Evolutionary conservation across 768 basidiomycete species (phyloP).

Genomic region (Russula compacta): DNA sequence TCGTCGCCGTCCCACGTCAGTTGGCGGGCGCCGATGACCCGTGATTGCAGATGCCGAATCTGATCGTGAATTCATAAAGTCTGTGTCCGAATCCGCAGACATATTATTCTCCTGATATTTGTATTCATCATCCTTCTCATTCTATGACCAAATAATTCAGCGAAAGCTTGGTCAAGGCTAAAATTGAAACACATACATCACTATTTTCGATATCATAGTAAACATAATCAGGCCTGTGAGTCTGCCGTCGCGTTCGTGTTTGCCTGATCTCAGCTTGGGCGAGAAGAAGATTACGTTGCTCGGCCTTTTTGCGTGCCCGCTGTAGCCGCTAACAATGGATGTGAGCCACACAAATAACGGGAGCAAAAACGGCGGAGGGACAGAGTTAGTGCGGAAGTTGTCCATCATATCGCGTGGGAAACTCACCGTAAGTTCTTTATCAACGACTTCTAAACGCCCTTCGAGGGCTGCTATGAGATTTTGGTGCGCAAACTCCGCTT

Average conservation of each 20-base stretch:
- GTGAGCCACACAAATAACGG: neutral
- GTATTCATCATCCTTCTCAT: conserved; percentile 56
- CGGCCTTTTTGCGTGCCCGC: conserved; percentile 58
- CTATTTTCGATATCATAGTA: conserved; percentile 58
- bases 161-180: conserved; percentile 23
- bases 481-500: conserved; percentile 52
- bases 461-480: conserved; percentile 55
- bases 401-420: neutral
- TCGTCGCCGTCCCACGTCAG: conserved; percentile 29
- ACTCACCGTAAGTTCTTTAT: conserved; percentile 65
- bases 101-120: conserved; percentile 46
- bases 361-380: neutral
- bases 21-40: conserved; percentile 8
- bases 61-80: conserved; percentile 30
- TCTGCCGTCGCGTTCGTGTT: conserved; percentile 68
- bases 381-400: conserved; percentile 3
- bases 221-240: conserved; percentile 72
- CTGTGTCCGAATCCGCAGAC: conserved; percentile 17
- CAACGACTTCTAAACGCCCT: conserved; percentile 54
- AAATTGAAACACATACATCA: conserved; percentile 40
- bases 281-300: conserved; percentile 52
- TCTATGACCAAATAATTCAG: conserved; percentile 29
- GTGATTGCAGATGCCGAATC: conserved; percentile 16
- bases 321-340: conserved; percentile 51
- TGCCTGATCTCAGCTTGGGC: conserved; percentile 73